A percentile compares a stretch with the other conserved stretches of the same genome.
Conservation (phyloP, 371 early-diverging fungal species). For the Mortierella sp. region DNA sequence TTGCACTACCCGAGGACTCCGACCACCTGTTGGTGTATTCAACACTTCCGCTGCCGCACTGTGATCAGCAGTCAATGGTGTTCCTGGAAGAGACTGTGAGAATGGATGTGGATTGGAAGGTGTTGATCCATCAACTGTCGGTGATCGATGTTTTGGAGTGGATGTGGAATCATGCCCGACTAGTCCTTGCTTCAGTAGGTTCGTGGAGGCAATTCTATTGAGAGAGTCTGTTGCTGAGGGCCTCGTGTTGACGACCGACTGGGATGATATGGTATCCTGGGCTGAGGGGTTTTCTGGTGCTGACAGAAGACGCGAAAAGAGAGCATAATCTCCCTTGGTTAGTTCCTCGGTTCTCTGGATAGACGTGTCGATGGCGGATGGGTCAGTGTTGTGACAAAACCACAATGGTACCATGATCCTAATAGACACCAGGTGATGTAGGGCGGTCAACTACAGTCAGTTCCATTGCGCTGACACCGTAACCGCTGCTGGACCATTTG, state of each 20-base stretch:
- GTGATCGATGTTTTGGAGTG: not conserved
- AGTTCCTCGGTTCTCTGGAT: too few species aligned
- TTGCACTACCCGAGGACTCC: constrained; percentile 24
- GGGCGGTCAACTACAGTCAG: too few species aligned
- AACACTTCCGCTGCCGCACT: constrained; percentile 47
- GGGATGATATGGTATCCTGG: constrained; percentile 39
- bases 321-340: not conserved
- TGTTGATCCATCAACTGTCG: constrained; percentile 1
- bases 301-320: not conserved
- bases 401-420: not conserved
- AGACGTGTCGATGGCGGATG: not conserved
- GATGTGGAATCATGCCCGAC: not conserved
- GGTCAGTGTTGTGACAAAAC: not conserved
- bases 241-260: constrained; percentile 4
- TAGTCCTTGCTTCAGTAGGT: constrained; percentile 31
- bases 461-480: too few species aligned
- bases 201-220: constrained; percentile 24
- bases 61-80: constrained; percentile 47
- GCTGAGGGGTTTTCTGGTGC: constrained; percentile 17
- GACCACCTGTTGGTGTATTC: constrained; percentile 44
- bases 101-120: constrained; percentile 7
- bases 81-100: constrained; percentile 34
- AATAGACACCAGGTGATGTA: not conserved
- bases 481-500: too few species aligned
- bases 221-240: constrained; percentile 18